Evolutionary conservation across 257 asterid species (phyloP).

Genomic region (Marsdenia floribunda): DNA sequence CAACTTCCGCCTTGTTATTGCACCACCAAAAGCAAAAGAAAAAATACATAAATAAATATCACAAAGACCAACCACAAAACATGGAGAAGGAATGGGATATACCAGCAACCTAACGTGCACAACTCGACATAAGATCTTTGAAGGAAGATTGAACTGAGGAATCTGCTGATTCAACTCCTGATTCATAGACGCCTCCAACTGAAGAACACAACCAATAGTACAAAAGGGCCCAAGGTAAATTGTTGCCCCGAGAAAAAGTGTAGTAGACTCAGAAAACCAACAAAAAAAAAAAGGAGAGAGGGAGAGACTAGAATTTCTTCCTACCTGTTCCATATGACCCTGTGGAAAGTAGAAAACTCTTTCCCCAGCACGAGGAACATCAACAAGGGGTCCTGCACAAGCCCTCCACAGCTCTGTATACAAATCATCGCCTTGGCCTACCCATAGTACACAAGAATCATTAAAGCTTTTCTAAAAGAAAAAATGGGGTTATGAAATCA

Average conservation of each 20-base stretch:
- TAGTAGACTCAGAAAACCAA: background rate
- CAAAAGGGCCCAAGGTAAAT: slow-evolving; percentile 6
- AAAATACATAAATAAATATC: slow-evolving; percentile 1
- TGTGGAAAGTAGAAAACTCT: slow-evolving; percentile 82
- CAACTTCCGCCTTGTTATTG: slow-evolving; percentile 56
- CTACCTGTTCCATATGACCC: slow-evolving; percentile 85
- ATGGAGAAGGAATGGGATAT: slow-evolving; percentile 14
- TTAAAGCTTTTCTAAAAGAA: background rate
- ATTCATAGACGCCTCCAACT: slow-evolving; percentile 85
- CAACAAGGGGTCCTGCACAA: slow-evolving; percentile 85
- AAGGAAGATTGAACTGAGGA: slow-evolving; percentile 63
- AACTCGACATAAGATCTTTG: slow-evolving; percentile 75
- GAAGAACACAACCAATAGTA: slow-evolving; percentile 14
- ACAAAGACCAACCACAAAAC: background rate
- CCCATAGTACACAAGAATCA: slow-evolving; percentile 20
- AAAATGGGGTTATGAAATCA: background rate
- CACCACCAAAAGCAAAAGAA: background rate
- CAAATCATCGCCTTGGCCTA: slow-evolving; percentile 36
- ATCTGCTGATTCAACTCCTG: slow-evolving; percentile 52
- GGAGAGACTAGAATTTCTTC: background rate
- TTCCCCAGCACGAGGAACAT: slow-evolving; percentile 53
- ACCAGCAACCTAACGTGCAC: slow-evolving; percentile 52
- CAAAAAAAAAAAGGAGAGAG: no score
- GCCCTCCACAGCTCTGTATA: slow-evolving; percentile 75
- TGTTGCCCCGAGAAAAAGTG: background rate